A percentile compares a stretch with the other conserved stretches of the same genome.
These are phyloP conservation scores for Diaporthe vexans DNA, from an alignment of 2,329 filamentous ascomycete species.

Conservation along the genomic window DNA sequence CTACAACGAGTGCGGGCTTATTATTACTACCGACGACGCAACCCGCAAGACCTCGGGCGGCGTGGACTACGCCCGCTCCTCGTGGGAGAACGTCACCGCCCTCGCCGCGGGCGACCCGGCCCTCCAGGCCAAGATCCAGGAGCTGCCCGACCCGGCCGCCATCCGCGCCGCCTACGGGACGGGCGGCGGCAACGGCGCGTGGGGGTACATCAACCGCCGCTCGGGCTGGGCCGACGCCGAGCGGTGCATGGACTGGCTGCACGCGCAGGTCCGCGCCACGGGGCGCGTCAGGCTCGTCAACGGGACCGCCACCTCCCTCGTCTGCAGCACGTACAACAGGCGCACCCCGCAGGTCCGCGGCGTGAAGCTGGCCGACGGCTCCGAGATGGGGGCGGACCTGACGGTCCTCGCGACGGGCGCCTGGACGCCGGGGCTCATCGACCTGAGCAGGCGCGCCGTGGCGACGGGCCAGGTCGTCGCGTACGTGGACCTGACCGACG, in stretches of 20 bases:
- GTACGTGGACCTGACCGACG: conserved; percentile 80
- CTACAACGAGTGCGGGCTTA: conserved; percentile 79
- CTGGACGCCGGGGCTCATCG: conserved; percentile 84
- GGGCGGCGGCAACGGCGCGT: conserved; percentile 68
- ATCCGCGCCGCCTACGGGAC: conserved; percentile 62
- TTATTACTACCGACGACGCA: conserved; percentile 71
- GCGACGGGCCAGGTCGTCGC: conserved; percentile 87
- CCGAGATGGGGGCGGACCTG: conserved; percentile 67
- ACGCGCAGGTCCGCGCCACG: conserved; percentile 65
- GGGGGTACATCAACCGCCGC: conserved; percentile 80
- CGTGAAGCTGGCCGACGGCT: conserved; percentile 57
- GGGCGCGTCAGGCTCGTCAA: conserved; percentile 69
- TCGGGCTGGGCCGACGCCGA: conserved; percentile 88
- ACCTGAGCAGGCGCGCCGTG: conserved; percentile 80
- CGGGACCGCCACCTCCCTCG: conserved; percentile 61
- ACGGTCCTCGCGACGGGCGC: conserved; percentile 88
- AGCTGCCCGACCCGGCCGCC: conserved; percentile 59
- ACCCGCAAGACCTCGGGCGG: conserved; percentile 54
- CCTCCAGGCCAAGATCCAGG: conserved; percentile 55
- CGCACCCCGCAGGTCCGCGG: conserved; percentile 64
- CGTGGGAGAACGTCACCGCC: conserved; percentile 71
- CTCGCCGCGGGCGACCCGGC: conserved; percentile 58
- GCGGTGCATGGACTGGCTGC: conserved; percentile 75
- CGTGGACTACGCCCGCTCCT: conserved; percentile 71
- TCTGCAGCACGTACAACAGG: conserved; percentile 47